phyloP scores from a whole-genome alignment of 179 eudicot genomes.

The Amaranthus tricolor region DNA sequence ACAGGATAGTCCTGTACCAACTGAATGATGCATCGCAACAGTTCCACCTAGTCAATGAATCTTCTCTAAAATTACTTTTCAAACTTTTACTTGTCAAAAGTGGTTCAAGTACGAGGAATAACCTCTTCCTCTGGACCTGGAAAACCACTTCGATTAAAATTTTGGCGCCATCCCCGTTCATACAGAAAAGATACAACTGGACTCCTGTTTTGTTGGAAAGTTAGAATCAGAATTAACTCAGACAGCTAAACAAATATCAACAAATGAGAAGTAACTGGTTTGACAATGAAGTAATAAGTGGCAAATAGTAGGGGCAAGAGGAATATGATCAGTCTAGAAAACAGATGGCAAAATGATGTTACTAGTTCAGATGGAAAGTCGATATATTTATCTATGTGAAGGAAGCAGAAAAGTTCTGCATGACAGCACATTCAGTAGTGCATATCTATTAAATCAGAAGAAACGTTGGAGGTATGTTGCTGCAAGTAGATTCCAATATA shows the following conservation, averaged over 20 bases:
- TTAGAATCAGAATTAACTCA: background rate
- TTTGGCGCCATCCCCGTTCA: conserved; percentile 99
- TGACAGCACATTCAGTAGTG: background rate
- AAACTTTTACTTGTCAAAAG: background rate
- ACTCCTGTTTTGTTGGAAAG: conserved; percentile 48
- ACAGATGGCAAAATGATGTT: background rate
- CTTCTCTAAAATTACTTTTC: background rate
- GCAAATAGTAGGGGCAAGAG: background rate
- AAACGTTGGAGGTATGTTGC: background rate
- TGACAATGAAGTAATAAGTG: background rate
- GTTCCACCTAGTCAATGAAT: background rate
- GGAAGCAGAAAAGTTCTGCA: conserved; percentile 3
- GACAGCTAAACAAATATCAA: background rate
- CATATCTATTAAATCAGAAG: background rate
- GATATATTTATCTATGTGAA: background rate
- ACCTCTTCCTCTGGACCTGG: conserved; percentile 99
- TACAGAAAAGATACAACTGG: conserved; percentile 91
- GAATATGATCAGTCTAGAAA: background rate
- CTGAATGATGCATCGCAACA: background rate
- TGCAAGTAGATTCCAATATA: background rate
- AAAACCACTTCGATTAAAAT: conserved; percentile 79
- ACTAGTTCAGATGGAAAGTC: background rate
- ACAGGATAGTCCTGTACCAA: background rate
- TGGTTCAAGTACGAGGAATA: conserved; percentile 1
- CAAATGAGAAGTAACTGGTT: background rate